Percentiles rank a stretch among this genome's conserved stretches.
These are phyloP conservation scores for Magnolia sinica DNA, from an alignment of 164 flowering plant genomes.

Conservation along the genomic window DNA sequence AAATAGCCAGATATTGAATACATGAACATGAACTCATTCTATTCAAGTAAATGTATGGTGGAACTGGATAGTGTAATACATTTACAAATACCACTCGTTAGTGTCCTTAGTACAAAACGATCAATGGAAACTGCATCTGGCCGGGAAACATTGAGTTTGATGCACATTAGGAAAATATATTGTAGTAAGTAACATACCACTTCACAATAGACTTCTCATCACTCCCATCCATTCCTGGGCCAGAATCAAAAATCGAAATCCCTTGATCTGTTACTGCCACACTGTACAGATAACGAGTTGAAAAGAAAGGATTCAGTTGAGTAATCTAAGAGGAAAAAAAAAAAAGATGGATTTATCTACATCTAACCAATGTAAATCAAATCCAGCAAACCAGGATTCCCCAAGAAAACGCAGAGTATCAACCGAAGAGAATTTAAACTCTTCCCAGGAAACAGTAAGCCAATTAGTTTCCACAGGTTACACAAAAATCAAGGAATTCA, in stretches of 20 bases:
- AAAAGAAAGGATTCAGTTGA: neutral
- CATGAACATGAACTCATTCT: neutral
- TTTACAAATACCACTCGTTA: neutral
- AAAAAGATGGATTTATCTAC: neutral
- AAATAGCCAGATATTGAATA: neutral
- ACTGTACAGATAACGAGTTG: constrained; percentile 30
- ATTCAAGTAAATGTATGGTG: too few species aligned
- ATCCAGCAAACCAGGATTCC: too few species aligned
- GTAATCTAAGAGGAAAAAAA: neutral
- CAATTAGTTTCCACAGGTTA: too few species aligned
- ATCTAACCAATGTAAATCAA: too few species aligned
- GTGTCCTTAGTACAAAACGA: neutral
- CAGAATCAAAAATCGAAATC: constrained; percentile 63
- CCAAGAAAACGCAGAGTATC: too few species aligned
- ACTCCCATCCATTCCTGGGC: constrained; percentile 86
- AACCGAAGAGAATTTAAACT: too few species aligned
- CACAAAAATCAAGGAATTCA: too few species aligned
- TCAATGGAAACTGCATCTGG: neutral
- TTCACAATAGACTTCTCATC: constrained; percentile 58
- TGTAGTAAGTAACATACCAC: constrained; percentile 42
- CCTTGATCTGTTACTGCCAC: constrained; percentile 35
- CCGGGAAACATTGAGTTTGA: neutral
- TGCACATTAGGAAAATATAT: neutral
- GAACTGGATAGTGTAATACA: neutral
- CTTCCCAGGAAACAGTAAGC: too few species aligned